Conservation (phyloP, 2,329 filamentous ascomycete genomes). For the Rutstroemia sydowiana region DNA sequence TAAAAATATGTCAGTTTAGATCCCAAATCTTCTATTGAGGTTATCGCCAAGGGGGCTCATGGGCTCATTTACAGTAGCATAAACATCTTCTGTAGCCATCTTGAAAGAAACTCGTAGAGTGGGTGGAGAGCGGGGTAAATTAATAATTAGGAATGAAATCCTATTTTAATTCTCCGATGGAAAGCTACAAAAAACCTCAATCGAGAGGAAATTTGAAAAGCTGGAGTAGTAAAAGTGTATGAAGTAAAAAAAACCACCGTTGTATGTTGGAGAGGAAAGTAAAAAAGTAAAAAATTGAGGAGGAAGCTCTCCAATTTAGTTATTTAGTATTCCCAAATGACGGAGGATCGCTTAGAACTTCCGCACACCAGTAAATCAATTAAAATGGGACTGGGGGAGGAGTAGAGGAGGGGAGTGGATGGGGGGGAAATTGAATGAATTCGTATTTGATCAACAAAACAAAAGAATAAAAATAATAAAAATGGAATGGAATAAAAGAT, state of each 20-base stretch:
- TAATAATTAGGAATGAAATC: not conserved
- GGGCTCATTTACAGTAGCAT: slow-evolving; percentile 48
- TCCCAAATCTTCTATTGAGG: not conserved
- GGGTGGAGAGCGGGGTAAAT: not conserved
- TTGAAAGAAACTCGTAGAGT: not conserved
- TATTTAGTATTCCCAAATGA: not conserved
- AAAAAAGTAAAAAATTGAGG: not conserved
- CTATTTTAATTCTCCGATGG: not conserved
- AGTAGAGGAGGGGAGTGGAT: too few species aligned
- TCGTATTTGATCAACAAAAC: too few species aligned
- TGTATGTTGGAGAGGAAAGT: too few species aligned
- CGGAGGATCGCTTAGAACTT: too few species aligned
- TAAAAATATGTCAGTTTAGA: slow-evolving; percentile 11
- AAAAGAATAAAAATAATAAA: too few species aligned
- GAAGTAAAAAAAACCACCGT: not conserved
- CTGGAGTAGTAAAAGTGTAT: not conserved
- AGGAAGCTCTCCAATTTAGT: not conserved
- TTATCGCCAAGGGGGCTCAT: slow-evolving; percentile 10
- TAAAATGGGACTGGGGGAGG: too few species aligned
- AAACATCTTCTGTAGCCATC: slow-evolving; percentile 50
- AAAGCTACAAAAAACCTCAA: not conserved
- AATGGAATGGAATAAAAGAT: too few species aligned
- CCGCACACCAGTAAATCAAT: too few species aligned
- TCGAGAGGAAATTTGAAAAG: not conserved
- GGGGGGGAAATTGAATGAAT: too few species aligned